phyloP scores from a whole-genome alignment of 2,329 filamentous ascomycete species.

The Nannizziopsis barbatae region DNA sequence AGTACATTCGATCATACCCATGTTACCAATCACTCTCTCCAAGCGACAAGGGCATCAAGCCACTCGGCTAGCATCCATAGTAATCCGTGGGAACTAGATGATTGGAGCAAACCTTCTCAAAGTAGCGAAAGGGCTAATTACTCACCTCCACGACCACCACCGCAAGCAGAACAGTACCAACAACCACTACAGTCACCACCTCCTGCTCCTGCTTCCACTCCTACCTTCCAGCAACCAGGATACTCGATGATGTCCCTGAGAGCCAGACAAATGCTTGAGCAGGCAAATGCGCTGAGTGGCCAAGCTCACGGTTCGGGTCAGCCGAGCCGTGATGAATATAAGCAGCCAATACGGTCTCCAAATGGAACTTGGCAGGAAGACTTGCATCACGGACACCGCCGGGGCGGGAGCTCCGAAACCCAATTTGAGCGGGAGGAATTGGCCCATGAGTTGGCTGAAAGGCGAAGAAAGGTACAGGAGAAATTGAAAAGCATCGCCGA shows the following conservation, averaged over 20 bases:
- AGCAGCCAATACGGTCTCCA: slow-evolving; percentile 7
- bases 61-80: slow-evolving; percentile 42
- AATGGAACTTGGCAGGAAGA: slow-evolving; percentile 40
- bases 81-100: slow-evolving; percentile 46
- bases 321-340: slow-evolving; percentile 14
- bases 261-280: slow-evolving; percentile 31
- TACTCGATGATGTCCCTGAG: slow-evolving; percentile 25
- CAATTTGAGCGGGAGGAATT: slow-evolving; percentile 40
- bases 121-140: slow-evolving; percentile 14
- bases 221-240: neutral
- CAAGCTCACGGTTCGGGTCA: slow-evolving; percentile 16
- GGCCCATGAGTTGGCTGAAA: slow-evolving; percentile 39
- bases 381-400: slow-evolving; percentile 31
- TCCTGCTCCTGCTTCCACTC: no score
- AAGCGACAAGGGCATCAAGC: slow-evolving; percentile 29
- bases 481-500: slow-evolving; percentile 37
- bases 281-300: slow-evolving; percentile 26
- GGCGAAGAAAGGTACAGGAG: slow-evolving; percentile 39
- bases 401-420: slow-evolving; percentile 39
- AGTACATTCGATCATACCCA: slow-evolving; percentile 24
- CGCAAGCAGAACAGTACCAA: slow-evolving; percentile 9
- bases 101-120: slow-evolving; percentile 30
- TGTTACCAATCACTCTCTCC: slow-evolving; percentile 20
- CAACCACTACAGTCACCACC: neutral
- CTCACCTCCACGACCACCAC: slow-evolving; percentile 5